A percentile compares a stretch with the other conserved stretches of the same genome.
Evolutionary conservation across 2,329 filamentous ascomycete species (phyloP).

Genomic region (Didymella keratinophila): DNA sequence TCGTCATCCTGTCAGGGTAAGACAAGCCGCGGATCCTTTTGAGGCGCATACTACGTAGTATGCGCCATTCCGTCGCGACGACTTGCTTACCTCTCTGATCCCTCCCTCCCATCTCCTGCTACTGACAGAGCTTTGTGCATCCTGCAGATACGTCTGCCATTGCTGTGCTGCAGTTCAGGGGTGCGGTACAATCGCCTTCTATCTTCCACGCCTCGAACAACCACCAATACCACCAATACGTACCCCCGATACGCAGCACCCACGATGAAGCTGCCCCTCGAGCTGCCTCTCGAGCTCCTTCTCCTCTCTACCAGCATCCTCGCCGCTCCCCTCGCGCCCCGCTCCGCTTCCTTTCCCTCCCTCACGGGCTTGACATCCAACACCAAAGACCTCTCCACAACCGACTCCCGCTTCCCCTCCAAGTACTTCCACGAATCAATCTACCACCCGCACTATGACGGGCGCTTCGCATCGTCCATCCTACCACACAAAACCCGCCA

Average conservation of each 20-base stretch:
- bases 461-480: constrained; percentile 59
- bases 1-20: constrained; percentile 2
- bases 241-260: background rate
- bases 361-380: constrained; percentile 18
- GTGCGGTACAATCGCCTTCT: background rate
- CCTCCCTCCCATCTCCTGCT: background rate
- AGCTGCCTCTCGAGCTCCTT: constrained; percentile 17
- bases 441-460: constrained; percentile 65
- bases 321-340: constrained; percentile 2
- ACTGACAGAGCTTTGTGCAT: background rate
- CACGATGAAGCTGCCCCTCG: constrained; percentile 7
- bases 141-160: background rate
- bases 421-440: constrained; percentile 50
- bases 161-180: background rate
- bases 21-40: background rate
- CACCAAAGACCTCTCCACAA: constrained; percentile 30
- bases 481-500: constrained; percentile 59
- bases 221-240: background rate
- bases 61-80: background rate
- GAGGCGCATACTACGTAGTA: too few relatives aligned
- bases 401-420: constrained; percentile 20
- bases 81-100: background rate
- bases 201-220: background rate
- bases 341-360: constrained; percentile 13
- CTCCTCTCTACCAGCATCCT: background rate